These are phyloP conservation scores for Saccharomycopsis sp. DNA, from an alignment of 805 yeast genomes.

Conservation along the genomic window DNA sequence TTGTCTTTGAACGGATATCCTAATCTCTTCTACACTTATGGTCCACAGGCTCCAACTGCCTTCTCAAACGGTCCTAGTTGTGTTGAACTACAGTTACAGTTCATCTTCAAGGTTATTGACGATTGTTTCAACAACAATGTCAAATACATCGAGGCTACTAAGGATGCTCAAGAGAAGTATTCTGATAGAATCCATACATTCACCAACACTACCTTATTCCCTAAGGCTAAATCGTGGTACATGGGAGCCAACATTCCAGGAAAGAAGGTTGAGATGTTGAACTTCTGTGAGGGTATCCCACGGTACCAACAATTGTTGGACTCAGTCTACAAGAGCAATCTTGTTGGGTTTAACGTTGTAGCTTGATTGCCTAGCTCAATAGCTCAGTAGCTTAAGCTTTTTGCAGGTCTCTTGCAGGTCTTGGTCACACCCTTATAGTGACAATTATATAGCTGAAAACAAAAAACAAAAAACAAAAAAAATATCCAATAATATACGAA, in stretches of 20 bases:
- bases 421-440: no score
- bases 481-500: no score
- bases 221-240: slow-evolving; percentile 26
- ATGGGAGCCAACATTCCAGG: slow-evolving; percentile 31
- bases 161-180: slow-evolving; percentile 24
- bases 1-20: slow-evolving; percentile 26
- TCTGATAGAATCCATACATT: slow-evolving; percentile 23
- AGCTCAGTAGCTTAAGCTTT: background rate
- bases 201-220: slow-evolving; percentile 23
- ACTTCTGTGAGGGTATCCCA: slow-evolving; percentile 25
- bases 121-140: slow-evolving; percentile 10
- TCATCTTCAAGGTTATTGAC: slow-evolving; percentile 23
- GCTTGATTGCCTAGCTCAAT: background rate
- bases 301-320: slow-evolving; percentile 19
- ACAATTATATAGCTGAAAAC: no score
- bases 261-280: slow-evolving; percentile 25
- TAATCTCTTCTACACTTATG: slow-evolving; percentile 29
- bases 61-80: slow-evolving; percentile 29
- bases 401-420: no score
- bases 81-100: slow-evolving; percentile 25
- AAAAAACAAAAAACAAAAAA: no score
- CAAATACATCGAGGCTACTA: slow-evolving; percentile 21
- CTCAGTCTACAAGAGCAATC: background rate
- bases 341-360: background rate
- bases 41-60: slow-evolving; percentile 30